Base-by-base conservation (phyloP, 768 basidiomycete species). In the Tremella mesenterica region DNA sequence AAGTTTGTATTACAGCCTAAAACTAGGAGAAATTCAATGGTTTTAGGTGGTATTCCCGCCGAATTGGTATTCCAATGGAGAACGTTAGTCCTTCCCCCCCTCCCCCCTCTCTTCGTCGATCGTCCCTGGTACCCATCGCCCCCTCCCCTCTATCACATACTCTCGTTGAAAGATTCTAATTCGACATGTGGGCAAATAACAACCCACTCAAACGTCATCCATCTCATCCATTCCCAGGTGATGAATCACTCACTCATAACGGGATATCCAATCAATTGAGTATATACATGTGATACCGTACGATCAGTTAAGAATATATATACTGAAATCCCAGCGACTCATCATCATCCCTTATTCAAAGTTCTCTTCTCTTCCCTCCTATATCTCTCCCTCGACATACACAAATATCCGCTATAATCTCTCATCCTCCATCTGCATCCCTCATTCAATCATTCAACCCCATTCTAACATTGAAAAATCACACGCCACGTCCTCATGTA, bases 401-500 rank as follows among this genome's bases (percentile, higher is more conserved):
- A 47, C 56, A 51, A 3, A 75, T 80, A 13, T 79, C 74, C 5
- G 84, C 80, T 12, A 71, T 59, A 29, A 75, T 85, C 56, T 65
- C 78, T 1, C 73, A 90, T n/a, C 88, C 88, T 0, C 52, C 76
- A 2, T 53, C 83, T 0, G 69, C 83, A 16, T 68, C 77, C 2
- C 76, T 88, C 26, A 58, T 71, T 48, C 16, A 60, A 21, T 67
- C 74, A 9, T 64, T 69, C 44, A 23, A 30, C 1, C 30, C 75
- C 21, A 25, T 28, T 73, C 77, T 46, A 70, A 85, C 46, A 79
- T 75, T 56, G 71, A 86, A 54, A 81, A 89, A 65, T 88, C 88
- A 69, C 74, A 77, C 79, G 2, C 75, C 76, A 7, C 79, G 82
- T 30, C 81, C 87, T 2, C 84, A 85, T 0, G 83, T 83, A 58